Base-by-base conservation (phyloP, 1,139 yeast genomes). In the Blastobotrys capitulatus region DNA sequence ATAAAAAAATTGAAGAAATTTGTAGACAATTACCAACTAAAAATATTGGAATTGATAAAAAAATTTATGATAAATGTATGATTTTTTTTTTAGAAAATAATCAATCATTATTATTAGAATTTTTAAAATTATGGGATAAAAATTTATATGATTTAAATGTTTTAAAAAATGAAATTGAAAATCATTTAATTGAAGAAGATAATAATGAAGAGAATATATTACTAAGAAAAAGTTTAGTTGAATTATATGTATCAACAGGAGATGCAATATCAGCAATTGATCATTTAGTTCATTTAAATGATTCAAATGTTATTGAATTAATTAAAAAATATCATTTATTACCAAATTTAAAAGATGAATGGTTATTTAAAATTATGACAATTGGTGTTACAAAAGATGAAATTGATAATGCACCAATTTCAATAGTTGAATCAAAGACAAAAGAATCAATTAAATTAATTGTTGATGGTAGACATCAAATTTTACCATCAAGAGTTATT, bases 381-480 rank as follows among this genome's bases (percentile, higher is more conserved):
- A 62, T 83, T 10, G 71, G 77, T 16, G 70, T 80, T 19, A 52
- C 63, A 0, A 59, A 62, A 6, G 71, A 73, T 19, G 74, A 67
- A 19, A 49, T 75, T 1, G 49, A 60, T 2, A 63, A 64, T 1
- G 65, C 75, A 5, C 75, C 85, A 0, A 62, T 82, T 1, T 70
- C 68, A 0, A 67, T 71, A 7, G 59, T 84, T 1, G 66, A 73
- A 22, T 62, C 62, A 1, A 66, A 65, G 36, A 61, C 85, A 8
- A 50, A 58, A 1, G 76, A 74, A 16, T 70, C 83, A 0, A 70
- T 88, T 9, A 65, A 74, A 2, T 70, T 85, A 9, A 70, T 89
- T 26, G 84, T 84, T 1, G 79, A 76, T 8, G 79, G 80, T 42
- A 71, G 89, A 38, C 85, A 82, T 56, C 89, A 86, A 58, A 68